Base-by-base conservation (phyloP, 345 rosid genomes). In the Brassica carinata region DNA sequence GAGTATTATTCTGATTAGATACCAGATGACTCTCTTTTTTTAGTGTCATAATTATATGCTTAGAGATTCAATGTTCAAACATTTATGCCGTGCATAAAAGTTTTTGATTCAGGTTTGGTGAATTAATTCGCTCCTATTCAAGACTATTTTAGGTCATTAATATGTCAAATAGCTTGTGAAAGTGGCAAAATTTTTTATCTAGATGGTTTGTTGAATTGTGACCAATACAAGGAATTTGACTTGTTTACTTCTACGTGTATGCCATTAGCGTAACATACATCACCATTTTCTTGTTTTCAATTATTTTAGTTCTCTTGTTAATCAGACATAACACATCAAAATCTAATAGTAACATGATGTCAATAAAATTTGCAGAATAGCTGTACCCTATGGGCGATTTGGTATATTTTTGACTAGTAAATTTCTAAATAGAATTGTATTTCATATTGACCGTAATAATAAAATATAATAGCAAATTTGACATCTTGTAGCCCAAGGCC, bases 101-200 rank as follows among this genome's bases (percentile, higher is more conserved):
- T 43, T 62, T 29, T 6, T 29, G 26, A 45, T 45, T 74, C 31
- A 31, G 5, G 69, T 73, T 73, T 26, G 8, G 27, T 30, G 9
- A 48, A 69, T 29, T 61, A 68, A 38, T 19, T 7, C 11, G 36
- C 57, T 45, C 70, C 1, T 19, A 18, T 77, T 36, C 5, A 65
- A 55, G 48, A 36, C 67, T 29, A 66, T 5, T 58, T 34, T 59
- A 59, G 74, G 83, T 73, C 13, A 45, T 79, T n/a, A 61, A 61
- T 74, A 18, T 67, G 82, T 73, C 64, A 69, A 69, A 74, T 74
- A 51, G 43, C 83, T 69, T 79, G 71, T 68, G 48, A 15, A 80
- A 68, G 29, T 74, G 79, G 70, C 74, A 74, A 6, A 61, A 31
- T 7, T 5, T 15, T 7, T 5, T 15, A 55, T 55, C 62, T 55